Conservation (phyloP, 2,329 filamentous ascomycete genomes). For the Penicillium sp. region DNA sequence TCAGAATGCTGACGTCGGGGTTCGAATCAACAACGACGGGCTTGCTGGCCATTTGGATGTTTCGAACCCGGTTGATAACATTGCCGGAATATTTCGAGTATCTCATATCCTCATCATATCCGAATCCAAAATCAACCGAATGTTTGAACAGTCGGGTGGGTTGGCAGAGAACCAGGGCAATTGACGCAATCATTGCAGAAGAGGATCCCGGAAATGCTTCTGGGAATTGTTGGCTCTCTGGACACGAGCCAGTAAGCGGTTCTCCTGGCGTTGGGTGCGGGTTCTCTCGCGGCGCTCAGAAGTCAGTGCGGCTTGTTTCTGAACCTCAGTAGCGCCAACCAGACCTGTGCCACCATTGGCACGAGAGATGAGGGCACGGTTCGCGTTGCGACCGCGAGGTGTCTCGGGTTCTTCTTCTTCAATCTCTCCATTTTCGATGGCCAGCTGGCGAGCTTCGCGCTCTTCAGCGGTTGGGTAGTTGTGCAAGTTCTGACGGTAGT, state of each 20-base stretch:
- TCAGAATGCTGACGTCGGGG: too few species aligned
- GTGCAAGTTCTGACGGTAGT: constrained; percentile 91
- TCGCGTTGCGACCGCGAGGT: constrained; percentile 40
- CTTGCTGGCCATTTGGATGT: not conserved
- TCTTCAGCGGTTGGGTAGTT: constrained; percentile 81
- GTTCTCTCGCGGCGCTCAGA: constrained; percentile 72
- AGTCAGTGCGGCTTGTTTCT: constrained; percentile 69
- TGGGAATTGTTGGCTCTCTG: constrained; percentile 78
- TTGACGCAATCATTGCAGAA: constrained; percentile 51
- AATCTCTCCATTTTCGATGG: constrained; percentile 56
- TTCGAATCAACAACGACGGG: not conserved
- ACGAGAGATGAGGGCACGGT: constrained; percentile 65
- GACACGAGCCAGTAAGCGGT: constrained; percentile 69
- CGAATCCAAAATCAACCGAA: not conserved
- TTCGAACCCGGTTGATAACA: not conserved
- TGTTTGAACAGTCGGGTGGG: not conserved
- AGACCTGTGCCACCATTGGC: constrained; percentile 77
- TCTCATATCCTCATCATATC: not conserved
- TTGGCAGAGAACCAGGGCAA: not conserved
- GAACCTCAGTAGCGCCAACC: constrained; percentile 74
- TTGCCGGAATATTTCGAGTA: not conserved
- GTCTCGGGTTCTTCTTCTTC: constrained; percentile 50
- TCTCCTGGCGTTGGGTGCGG: constrained; percentile 64
- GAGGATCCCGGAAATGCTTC: constrained; percentile 69
- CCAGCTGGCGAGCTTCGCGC: constrained; percentile 66